Conservation (phyloP, 495 filamentous ascomycete genomes). For the Recurvomyces mirabilis region DNA sequence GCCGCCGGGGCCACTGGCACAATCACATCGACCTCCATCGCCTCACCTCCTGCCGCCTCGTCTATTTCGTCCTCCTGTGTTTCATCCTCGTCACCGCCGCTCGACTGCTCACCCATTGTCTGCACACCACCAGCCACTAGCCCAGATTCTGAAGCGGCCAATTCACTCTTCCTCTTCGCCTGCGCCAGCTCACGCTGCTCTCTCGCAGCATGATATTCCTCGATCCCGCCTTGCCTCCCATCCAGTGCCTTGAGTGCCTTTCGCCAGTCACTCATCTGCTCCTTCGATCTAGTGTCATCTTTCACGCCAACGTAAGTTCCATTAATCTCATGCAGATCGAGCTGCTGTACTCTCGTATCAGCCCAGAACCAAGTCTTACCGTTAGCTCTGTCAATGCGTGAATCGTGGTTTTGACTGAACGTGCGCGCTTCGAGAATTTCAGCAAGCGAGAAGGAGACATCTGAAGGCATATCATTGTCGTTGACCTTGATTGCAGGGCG, state of each 20-base stretch:
- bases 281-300: neutral
- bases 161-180: constrained; percentile 1
- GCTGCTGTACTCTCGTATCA: constrained; percentile 42
- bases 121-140: constrained; percentile 5
- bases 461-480: neutral
- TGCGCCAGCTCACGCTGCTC: constrained; percentile 2
- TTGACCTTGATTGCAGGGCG: constrained; percentile 5
- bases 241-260: constrained; percentile 13
- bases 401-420: constrained; percentile 36
- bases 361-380: constrained; percentile 45
- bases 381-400: constrained; percentile 33
- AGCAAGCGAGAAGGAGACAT: constrained; percentile 20
- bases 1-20: neutral
- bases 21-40: neutral
- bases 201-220: constrained; percentile 10
- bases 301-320: constrained; percentile 25
- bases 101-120: neutral
- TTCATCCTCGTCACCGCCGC: neutral
- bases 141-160: neutral
- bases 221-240: constrained; percentile 8
- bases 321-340: constrained; percentile 44
- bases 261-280: constrained; percentile 5
- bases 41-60: neutral
- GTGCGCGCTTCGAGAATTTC: constrained; percentile 31
- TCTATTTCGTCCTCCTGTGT: constrained; percentile 1